These are phyloP conservation scores for Pythium brachiatum DNA, from an alignment of 352 stramenopile genomes.

Conservation along the genomic window DNA sequence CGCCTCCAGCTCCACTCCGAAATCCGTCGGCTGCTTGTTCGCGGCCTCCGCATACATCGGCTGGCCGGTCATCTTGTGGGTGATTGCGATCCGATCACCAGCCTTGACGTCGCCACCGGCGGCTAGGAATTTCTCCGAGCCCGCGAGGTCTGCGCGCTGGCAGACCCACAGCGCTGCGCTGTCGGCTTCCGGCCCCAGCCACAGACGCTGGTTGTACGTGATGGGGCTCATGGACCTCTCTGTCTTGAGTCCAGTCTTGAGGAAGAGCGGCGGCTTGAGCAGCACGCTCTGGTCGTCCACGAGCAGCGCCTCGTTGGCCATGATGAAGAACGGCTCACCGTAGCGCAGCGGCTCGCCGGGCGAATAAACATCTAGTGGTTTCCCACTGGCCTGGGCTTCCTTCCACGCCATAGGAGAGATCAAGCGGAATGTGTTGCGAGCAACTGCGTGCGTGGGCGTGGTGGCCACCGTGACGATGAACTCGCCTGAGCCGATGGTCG, in stretches of 20 bases:
- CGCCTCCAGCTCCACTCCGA: conserved; percentile 78
- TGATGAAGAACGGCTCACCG: conserved; percentile 78
- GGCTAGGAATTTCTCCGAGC: conserved; percentile 70
- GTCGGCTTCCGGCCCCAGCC: conserved; percentile 57
- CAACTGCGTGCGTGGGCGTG: conserved; percentile 25
- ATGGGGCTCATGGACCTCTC: conserved; percentile 86
- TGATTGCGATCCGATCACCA: conserved; percentile 53
- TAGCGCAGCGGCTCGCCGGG: conserved; percentile 49
- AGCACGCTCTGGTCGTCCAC: conserved; percentile 74
- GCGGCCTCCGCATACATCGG: conserved; percentile 48
- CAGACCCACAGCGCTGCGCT: conserved; percentile 75
- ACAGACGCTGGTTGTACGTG: conserved; percentile 82
- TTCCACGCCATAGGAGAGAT: conserved; percentile 47
- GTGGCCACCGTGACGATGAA: conserved; percentile 62
- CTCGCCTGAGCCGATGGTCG: conserved; percentile 72
- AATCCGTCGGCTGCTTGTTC: conserved; percentile 73
- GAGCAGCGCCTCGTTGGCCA: conserved; percentile 76
- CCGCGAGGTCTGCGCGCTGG: conserved; percentile 52
- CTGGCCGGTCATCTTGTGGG: conserved; percentile 87
- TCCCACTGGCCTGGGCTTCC: conserved; percentile 30
- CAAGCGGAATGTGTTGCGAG: conserved; percentile 70
- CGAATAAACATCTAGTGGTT: conserved; percentile 16
- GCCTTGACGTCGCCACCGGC: conserved; percentile 38
- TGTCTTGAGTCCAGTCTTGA: conserved; percentile 81
- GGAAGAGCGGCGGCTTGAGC: conserved; percentile 67